These are phyloP conservation scores for Chrysoporthe deuterocubensis DNA, from an alignment of 2,329 filamentous ascomycete species.

Conservation along the genomic window DNA sequence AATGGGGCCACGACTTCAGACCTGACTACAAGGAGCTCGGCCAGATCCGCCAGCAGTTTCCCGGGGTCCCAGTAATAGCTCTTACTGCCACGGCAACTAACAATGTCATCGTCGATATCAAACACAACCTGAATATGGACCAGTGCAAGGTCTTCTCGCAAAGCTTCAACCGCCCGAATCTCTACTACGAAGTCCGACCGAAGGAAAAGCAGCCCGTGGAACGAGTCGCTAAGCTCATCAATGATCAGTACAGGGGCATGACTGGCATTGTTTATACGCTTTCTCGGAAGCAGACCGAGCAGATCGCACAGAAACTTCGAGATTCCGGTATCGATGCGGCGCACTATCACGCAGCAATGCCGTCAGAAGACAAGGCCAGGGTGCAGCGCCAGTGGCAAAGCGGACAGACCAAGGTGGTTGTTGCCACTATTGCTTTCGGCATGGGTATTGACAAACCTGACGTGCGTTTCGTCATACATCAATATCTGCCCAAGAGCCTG, in stretches of 20 bases:
- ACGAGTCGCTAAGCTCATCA: conserved; percentile 69
- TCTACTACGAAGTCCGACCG: conserved; percentile 81
- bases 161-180: conserved; percentile 96
- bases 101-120: conserved; percentile 90
- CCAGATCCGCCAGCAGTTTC: conserved; percentile 71
- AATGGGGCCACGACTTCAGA: conserved; percentile 98
- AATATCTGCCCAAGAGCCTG: conserved; percentile 89
- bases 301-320: conserved; percentile 71
- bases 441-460: conserved; percentile 99
- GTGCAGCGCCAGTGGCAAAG: conserved; percentile 84
- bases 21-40: conserved; percentile 93
- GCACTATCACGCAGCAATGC: conserved; percentile 86
- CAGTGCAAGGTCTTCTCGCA: conserved; percentile 81
- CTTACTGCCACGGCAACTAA: conserved; percentile 93
- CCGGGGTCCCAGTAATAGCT: conserved; percentile 87
- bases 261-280: conserved; percentile 94
- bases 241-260: conserved; percentile 67
- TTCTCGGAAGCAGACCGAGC: conserved; percentile 81
- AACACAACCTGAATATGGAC: conserved; percentile 84
- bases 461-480: conserved; percentile 94
- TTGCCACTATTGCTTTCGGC: conserved; percentile 97
- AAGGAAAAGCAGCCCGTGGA: conserved; percentile 66
- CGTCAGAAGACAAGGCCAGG: conserved; percentile 66
- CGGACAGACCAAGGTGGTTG: conserved; percentile 82
- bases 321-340: conserved; percentile 70